Base-by-base conservation (phyloP, 495 filamentous ascomycete species). In the Penicillium psychrofluorescens region DNA sequence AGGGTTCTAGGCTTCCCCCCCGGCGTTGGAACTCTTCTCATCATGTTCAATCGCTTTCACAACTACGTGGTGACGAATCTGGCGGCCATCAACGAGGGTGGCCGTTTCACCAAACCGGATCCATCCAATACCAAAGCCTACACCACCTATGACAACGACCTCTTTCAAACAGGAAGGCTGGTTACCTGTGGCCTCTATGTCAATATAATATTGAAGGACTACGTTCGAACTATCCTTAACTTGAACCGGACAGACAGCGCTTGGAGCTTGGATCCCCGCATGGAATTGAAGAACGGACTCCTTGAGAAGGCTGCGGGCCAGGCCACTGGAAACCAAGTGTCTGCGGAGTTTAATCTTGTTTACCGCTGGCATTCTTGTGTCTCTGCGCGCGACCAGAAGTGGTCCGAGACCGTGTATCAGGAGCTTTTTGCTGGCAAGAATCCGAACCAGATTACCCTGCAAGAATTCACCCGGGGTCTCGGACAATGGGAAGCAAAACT, bases 171-270 rank as follows among this genome's bases (percentile, higher is more conserved):
- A 11, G 85, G 80, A 29, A 71, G 87, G 35, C 70, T 92, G 46
- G 73, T 90, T 48, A 89, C 84, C 2, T 89, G 84, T 33, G 86
- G 88, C 40, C 69, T 91, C 6, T 92, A 90, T 59, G 85, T 89
- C 57, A 90, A 92, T 69, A 85, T 88, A 51, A 81, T 85, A 6
- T 67, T 92, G 29, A 75, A 85, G 44, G 88, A 94, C 54, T 94
- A 94, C 57, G 75, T 94, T 31, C 80, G 88, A 14, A 88, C 85
- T 13, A 90, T 94, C 49, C 72, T 92, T 61, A 90, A 90, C 58
- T 60, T 90, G 44, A 91, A 91, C 64, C 75, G 85, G 32, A 77
- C 75, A 38, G 78, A 83, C 53, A 83, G 82, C 10, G 84, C 80
- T 4, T 94, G 88, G 86, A 87, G 83, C 15, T 70, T 94, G 59